Evolutionary conservation across 2,329 filamentous ascomycete species (phyloP).

Genomic region (Aspergillus sp.): DNA sequence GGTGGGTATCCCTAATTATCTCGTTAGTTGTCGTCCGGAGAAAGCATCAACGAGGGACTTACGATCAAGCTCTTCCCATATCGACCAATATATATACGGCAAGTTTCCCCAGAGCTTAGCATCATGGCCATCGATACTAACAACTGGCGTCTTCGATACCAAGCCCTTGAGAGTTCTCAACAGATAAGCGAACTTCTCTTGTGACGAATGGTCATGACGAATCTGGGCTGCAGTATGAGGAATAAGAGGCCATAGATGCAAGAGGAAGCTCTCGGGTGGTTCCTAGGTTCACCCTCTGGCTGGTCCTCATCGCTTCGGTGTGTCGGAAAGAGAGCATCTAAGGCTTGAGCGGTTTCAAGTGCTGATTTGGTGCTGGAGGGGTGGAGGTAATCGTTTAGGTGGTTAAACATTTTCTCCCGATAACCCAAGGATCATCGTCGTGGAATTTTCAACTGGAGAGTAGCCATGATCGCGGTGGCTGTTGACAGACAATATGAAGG

Average conservation of each 20-base stretch:
- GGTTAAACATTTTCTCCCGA: not conserved
- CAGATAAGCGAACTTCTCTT: not conserved
- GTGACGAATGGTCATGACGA: not conserved
- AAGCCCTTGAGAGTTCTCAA: not conserved
- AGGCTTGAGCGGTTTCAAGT: not conserved
- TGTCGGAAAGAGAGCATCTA: not conserved
- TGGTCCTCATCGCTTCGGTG: not conserved
- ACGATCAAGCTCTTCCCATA: not conserved
- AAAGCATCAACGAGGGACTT: not conserved
- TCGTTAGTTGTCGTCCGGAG: too few species aligned
- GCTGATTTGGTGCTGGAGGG: not conserved
- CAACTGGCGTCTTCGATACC: not conserved
- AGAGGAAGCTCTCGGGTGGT: slow-evolving; percentile 1
- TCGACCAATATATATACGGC: not conserved
- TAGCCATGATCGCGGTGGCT: not conserved
- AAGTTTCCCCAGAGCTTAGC: not conserved
- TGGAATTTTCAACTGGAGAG: slow-evolving; percentile 1
- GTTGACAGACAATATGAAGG: not conserved
- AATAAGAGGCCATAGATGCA: not conserved
- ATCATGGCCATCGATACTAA: not conserved
- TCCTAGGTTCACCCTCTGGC: not conserved
- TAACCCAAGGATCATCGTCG: slow-evolving; percentile 1
- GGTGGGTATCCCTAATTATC: too few species aligned
- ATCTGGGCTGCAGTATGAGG: not conserved
- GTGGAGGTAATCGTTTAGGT: not conserved